Evolutionary conservation across 2,329 filamentous ascomycete genomes (phyloP).

Genomic region (Emericellopsis atlantica): DNA sequence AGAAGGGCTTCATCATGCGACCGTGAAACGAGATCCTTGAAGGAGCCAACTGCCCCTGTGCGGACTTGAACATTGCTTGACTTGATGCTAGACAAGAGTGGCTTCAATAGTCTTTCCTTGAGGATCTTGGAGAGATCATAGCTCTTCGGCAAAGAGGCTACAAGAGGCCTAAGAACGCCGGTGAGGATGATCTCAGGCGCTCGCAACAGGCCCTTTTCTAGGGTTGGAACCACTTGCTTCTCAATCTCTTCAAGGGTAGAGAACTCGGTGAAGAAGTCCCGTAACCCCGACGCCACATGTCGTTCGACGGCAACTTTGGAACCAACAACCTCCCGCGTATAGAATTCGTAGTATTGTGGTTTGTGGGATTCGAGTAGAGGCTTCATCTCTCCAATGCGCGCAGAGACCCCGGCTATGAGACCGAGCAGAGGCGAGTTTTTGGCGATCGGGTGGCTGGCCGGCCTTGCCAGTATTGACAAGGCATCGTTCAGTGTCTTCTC

Average conservation of each 20-base stretch:
- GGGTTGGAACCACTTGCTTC: slow-evolving; percentile 61
- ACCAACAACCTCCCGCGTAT: slow-evolving; percentile 70
- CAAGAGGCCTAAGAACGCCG: slow-evolving; percentile 62
- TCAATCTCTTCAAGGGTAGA: slow-evolving; percentile 61
- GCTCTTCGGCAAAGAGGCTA: slow-evolving; percentile 52
- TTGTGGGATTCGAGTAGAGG: slow-evolving; percentile 51
- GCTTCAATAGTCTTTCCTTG: slow-evolving; percentile 64
- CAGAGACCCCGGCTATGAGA: slow-evolving; percentile 75
- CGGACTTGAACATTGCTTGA: slow-evolving; percentile 75
- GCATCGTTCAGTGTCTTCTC: slow-evolving; percentile 49
- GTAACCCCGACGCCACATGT: slow-evolving; percentile 60
- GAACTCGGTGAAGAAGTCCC: slow-evolving; percentile 74
- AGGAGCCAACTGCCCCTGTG: slow-evolving; percentile 61
- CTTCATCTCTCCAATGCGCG: slow-evolving; percentile 53
- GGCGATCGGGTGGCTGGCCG: slow-evolving; percentile 48
- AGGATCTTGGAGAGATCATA: slow-evolving; percentile 72
- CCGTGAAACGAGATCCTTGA: slow-evolving; percentile 53
- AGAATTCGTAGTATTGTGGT: slow-evolving; percentile 67
- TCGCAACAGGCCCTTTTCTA: slow-evolving; percentile 82
- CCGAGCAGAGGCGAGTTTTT: slow-evolving; percentile 72
- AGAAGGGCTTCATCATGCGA: slow-evolving; percentile 46
- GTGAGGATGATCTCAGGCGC: slow-evolving; percentile 82
- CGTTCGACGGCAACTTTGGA: slow-evolving; percentile 59
- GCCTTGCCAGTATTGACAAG: slow-evolving; percentile 56
- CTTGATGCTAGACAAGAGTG: slow-evolving; percentile 79